Percentiles rank a stretch among this genome's conserved stretches.
phyloP scores from a whole-genome alignment of 192 early-diverging fungal species.

The Gryganskiella cystojenkinii region DNA sequence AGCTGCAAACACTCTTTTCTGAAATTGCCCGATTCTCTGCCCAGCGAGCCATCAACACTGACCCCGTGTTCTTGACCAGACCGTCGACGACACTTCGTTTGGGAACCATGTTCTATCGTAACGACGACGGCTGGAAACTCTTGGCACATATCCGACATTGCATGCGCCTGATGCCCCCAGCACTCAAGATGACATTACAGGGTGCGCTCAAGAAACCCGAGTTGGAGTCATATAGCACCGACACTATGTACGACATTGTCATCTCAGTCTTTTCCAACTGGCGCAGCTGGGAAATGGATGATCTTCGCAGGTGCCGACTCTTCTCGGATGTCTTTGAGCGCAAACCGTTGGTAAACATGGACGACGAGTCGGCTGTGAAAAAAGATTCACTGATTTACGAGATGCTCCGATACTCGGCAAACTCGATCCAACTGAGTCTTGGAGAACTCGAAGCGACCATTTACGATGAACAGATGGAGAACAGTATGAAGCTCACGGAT shows the following conservation, averaged over 20 bases:
- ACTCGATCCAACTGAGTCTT: constrained; percentile 52
- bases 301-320: constrained; percentile 56
- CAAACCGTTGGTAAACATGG: constrained; percentile 22
- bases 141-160: constrained; percentile 73
- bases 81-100: constrained; percentile 73
- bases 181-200: constrained; percentile 50
- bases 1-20: constrained; percentile 67
- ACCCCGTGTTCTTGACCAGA: constrained; percentile 73
- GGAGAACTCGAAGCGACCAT: constrained; percentile 56
- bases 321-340: constrained; percentile 60
- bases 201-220: constrained; percentile 55
- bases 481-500: constrained; percentile 51
- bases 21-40: constrained; percentile 64
- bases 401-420: constrained; percentile 37
- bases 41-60: constrained; percentile 54
- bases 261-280: constrained; percentile 61
- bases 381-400: constrained; percentile 40
- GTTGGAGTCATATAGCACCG: constrained; percentile 47
- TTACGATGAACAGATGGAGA: constrained; percentile 62
- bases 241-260: constrained; percentile 59
- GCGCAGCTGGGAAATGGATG: constrained; percentile 73
- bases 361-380: constrained; percentile 5
- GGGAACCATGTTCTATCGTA: constrained; percentile 68
- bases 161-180: constrained; percentile 55
- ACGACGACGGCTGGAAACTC: constrained; percentile 82